Base-by-base conservation (phyloP, 345 rosid species). In the Hibiscus tridactylites region DNA sequence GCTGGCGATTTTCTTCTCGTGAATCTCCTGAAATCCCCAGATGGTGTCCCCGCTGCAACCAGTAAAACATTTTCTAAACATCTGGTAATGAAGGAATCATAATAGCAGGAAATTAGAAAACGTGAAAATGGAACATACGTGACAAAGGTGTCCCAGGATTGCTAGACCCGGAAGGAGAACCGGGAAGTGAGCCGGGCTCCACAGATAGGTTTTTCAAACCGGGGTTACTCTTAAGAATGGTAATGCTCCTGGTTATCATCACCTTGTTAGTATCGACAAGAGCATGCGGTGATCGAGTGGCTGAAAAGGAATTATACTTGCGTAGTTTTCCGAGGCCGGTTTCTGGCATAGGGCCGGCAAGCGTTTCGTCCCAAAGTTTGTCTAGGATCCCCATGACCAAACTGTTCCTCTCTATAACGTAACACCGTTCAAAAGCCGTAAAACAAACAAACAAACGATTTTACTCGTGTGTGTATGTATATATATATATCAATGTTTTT, bases 321-420 rank as follows among this genome's bases (percentile, higher is more conserved):
- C 91, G 82, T 66, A 91, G 81, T 74, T 80, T 86, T 49, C 83
- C 81, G 4, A 89, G 79, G 63, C 91, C 97, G 9, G 85, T 66
- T 13, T 93, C 97, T 1, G 93, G 98, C 9, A 85, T 17, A 0
- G 98, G 97, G 17, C 98, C 97, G 35, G 93, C 96, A 19, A 93
- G 83, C 52, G 96, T 89, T 85, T 93, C 97, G 83, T 93, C 96
- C 98, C 98, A 93, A 9, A 93, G 80, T 82, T 88, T 88, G 76
- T 91, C 86, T 37, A 89, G 88, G 21, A 93, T 83, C 58, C 91
- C 89, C 97, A 93, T 92, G 19, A 35, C 46, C 26, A 19, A 53
- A 53, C 52, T 12, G 4, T 47, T 47, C 52, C 10, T 10, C 52
- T 47, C 52, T 10, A 47, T 47, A 47, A 10, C 52, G 52, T 47